Evolutionary conservation across 2,329 filamentous ascomycete genomes (phyloP), one percentile per base, ranked within the genome.

Genomic region (Huntiella bhutanensis): DNA sequence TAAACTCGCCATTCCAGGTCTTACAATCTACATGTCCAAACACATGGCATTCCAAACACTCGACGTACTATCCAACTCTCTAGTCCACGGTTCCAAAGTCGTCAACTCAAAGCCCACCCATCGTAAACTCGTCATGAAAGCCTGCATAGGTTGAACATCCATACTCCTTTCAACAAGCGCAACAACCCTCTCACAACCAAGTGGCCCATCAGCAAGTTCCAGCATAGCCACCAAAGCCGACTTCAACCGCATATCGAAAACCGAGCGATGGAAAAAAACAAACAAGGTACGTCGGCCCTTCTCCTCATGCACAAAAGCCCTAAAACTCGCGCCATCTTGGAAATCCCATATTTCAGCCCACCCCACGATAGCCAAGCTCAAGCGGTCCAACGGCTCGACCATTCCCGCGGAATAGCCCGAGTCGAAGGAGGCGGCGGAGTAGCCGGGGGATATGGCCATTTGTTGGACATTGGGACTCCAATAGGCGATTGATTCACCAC

Each of bases 61-160:
- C 64, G 85, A 93, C 43, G 81, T 76, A 45, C 79, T 70, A 52
- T 82, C 74, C 46, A 71, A 59, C 35, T 69, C 67, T 40, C 68
- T 64, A 12, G 74, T 71, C 80, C 85, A 94, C 54, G 75, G 72
- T 54, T 86, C 79, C 38, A 95, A 69, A 17, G 82, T 88, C 43
- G 76, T 77, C 53, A 88, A 71, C 58, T 83, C 82, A 58, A 94
- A 94, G 47, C 87, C 87, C 53, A 92, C 87, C 87, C 87, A 95
- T 59, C 86, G 82, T 44, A 95, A 72, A 56, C 85, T 87, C 60
- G 81, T 84, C 56, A 81, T 75, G 54, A 88, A 67, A 49, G 77
- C 68, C 54, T 79, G 74, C 49, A 73, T 67, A 51, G 82, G 75
- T 49, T 71, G 64, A 19, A 69, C 62, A 35, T 74, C 69, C 52